Conservation (phyloP, 78 protist genomes). For the Reticulomyxa filosa region DNA sequence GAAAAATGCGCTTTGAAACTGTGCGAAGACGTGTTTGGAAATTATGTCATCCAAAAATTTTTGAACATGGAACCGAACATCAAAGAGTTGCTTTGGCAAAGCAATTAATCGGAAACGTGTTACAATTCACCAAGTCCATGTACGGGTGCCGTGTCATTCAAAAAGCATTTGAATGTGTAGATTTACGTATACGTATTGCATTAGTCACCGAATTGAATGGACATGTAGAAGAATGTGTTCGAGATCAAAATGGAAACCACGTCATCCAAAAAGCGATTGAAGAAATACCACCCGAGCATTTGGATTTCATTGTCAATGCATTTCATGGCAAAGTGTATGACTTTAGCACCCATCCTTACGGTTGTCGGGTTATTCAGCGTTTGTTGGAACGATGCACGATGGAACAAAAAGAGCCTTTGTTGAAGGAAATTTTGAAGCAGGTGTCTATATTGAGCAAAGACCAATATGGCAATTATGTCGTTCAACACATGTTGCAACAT, state of each 20-base stretch:
- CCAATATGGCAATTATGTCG: too few relatives aligned
- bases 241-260: slow-evolving; percentile 98
- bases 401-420: too few relatives aligned
- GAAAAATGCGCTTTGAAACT: slow-evolving; percentile 40
- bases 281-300: background rate
- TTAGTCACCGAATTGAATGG: slow-evolving; percentile 62
- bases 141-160: slow-evolving; percentile 96
- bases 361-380: slow-evolving; percentile 34
- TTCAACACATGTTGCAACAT: too few relatives aligned
- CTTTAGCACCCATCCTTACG: slow-evolving; percentile 19
- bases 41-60: slow-evolving; percentile 96
- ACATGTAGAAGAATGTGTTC: slow-evolving; percentile 62
- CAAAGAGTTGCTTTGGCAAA: slow-evolving; percentile 23
- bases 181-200: slow-evolving; percentile 16
- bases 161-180: slow-evolving; percentile 52
- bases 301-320: too few relatives aligned
- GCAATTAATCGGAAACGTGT: slow-evolving; percentile 44
- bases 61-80: slow-evolving; percentile 53
- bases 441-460: too few relatives aligned
- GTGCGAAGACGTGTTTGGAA: slow-evolving; percentile 92
- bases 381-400: too few relatives aligned
- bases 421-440: too few relatives aligned
- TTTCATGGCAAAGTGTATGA: too few relatives aligned
- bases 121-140: slow-evolving; percentile 60
- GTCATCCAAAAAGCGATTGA: slow-evolving; percentile 55